Evolutionary conservation across 2,329 filamentous ascomycete species (phyloP).

Genomic region (Fusarium tanahbumbuense): DNA sequence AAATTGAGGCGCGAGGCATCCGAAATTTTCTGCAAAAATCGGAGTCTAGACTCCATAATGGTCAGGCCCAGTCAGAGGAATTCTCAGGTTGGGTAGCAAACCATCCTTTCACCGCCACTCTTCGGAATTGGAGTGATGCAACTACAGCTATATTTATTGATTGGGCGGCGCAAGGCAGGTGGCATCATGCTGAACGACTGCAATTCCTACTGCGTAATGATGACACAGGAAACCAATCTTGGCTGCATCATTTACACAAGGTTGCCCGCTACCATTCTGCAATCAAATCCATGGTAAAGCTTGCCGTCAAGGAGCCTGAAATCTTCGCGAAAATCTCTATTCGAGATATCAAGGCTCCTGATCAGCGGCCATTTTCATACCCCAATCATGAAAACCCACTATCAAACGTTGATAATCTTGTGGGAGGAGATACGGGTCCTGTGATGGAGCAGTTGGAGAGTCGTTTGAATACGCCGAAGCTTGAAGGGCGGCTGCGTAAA

Average conservation of each 20-base stretch:
- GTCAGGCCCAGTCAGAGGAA: not conserved
- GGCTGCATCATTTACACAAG: slow-evolving; percentile 41
- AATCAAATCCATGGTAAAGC: slow-evolving; percentile 46
- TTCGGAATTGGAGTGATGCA: not conserved
- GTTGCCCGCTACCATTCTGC: slow-evolving; percentile 46
- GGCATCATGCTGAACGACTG: slow-evolving; percentile 40
- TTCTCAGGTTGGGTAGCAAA: not conserved
- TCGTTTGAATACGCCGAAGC: not conserved
- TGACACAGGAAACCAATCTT: slow-evolving; percentile 8
- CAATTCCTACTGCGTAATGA: slow-evolving; percentile 15
- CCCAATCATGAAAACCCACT: not conserved
- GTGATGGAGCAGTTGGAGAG: slow-evolving; percentile 27
- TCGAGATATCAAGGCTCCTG: not conserved
- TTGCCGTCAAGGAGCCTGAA: slow-evolving; percentile 40
- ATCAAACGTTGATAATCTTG: not conserved
- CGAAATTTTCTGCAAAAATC: rapidly evolving
- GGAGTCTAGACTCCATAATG: rapidly evolving
- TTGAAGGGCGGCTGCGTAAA: slow-evolving; percentile 27
- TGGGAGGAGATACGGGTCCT: not conserved
- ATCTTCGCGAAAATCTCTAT: slow-evolving; percentile 26
- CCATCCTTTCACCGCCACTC: not conserved
- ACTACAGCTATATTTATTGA: slow-evolving; percentile 3
- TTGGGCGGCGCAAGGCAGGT: slow-evolving; percentile 46
- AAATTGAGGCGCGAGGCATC: not conserved
- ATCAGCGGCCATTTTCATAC: not conserved